Conservation (phyloP, 2,329 filamentous ascomycete species). For the Didymella exigua region DNA sequence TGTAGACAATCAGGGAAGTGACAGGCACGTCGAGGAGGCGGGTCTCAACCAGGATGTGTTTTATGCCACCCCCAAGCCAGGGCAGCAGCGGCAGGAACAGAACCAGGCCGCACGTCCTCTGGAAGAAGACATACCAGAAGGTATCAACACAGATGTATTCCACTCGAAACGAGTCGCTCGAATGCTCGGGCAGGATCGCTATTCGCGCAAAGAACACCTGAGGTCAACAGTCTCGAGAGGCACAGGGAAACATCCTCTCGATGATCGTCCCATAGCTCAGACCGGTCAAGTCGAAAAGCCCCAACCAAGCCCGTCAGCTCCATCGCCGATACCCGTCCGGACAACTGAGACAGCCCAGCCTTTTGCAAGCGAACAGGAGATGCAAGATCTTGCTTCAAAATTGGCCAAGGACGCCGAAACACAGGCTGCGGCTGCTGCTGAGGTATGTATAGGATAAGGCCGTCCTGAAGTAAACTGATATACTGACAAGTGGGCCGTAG, state of each 20-base stretch:
- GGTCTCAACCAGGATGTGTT: conserved; percentile 63
- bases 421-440: conserved; percentile 19
- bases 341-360: conserved; percentile 11
- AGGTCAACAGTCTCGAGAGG: conserved; percentile 35
- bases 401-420: conserved; percentile 51
- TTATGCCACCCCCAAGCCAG: conserved; percentile 47
- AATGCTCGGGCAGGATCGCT: conserved; percentile 57
- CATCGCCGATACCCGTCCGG: conserved; percentile 19
- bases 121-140: conserved; percentile 60
- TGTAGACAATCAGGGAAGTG: conserved; percentile 53
- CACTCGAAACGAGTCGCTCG: conserved; percentile 64
- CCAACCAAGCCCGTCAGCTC: conserved; percentile 23
- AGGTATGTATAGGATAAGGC: conserved; percentile 28
- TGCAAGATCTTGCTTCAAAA: conserved; percentile 55
- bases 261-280: conserved; percentile 45
- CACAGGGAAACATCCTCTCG: conserved; percentile 41
- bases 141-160: conserved; percentile 66
- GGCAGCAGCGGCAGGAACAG: conserved; percentile 29
- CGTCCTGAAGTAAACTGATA: conserved; percentile 47
- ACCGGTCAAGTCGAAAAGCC: conserved; percentile 48
- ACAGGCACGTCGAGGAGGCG: conserved; percentile 49
- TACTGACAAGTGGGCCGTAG: conserved; percentile 53
- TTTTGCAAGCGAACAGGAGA: conserved; percentile 41
- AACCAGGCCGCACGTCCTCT: conserved; percentile 38
- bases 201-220: conserved; percentile 41